A percentile compares a stretch with the other conserved stretches of the same genome.
Conservation (phyloP, 441 rosid genomes). For the Populus hybrid region DNA sequence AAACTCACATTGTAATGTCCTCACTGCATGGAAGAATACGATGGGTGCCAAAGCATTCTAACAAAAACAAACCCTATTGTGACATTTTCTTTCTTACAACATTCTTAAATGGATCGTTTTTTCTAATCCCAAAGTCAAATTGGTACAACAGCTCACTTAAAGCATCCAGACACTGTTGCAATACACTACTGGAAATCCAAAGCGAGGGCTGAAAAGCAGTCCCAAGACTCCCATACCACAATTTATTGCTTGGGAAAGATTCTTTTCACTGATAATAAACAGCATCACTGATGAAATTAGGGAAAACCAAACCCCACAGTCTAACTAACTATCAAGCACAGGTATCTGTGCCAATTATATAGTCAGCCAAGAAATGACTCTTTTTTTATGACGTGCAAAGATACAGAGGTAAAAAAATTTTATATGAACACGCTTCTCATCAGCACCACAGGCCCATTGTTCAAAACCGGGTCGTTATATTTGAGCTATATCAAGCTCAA, state of each 20-base stretch:
- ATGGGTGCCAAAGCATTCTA: not conserved
- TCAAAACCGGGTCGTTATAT: not conserved
- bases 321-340: not conserved
- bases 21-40: not conserved
- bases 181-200: not conserved
- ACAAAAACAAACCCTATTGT: not conserved
- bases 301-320: not conserved
- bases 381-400: too few relatives aligned
- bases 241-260: not conserved
- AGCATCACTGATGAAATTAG: not conserved
- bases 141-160: not conserved
- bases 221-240: not conserved
- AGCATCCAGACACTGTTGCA: not conserved
- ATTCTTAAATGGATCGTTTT: not conserved
- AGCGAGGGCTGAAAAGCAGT: not conserved
- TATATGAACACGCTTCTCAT: not conserved
- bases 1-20: not conserved
- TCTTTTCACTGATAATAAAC: not conserved
- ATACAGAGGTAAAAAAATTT: not conserved
- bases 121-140: not conserved
- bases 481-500: not conserved
- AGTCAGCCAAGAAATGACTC: not conserved
- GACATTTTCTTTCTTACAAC: too few relatives aligned
- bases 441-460: not conserved
- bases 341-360: not conserved